These are phyloP conservation scores for Waitea zeae DNA, from an alignment of 1,284 basidiomycete genomes.

Conservation along the genomic window DNA sequence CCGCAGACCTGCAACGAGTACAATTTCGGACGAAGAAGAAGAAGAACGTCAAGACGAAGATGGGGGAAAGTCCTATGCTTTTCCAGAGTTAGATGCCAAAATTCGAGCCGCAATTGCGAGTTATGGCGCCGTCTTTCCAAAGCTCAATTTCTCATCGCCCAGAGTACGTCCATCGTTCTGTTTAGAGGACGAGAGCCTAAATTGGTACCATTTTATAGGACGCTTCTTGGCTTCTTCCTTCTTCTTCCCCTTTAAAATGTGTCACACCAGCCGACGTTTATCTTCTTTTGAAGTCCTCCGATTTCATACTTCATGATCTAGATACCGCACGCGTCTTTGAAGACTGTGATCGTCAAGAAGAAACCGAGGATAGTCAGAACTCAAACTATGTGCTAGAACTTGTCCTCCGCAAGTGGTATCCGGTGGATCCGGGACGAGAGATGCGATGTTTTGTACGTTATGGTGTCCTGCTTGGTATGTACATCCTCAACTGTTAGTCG, in stretches of 20 bases:
- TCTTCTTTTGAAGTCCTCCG: conserved; percentile 82
- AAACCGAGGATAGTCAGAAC: conserved; percentile 4
- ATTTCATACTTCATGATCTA: conserved; percentile 78
- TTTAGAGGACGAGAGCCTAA: background rate
- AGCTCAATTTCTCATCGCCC: conserved; percentile 87
- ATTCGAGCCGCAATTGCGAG: conserved; percentile 54
- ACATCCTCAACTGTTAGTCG: background rate
- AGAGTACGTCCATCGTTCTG: conserved; percentile 31
- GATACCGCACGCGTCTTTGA: conserved; percentile 42
- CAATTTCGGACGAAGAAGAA: conserved; percentile 40
- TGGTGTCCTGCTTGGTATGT: conserved; percentile 46
- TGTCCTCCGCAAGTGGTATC: conserved; percentile 86
- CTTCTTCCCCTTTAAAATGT: conserved; percentile 78
- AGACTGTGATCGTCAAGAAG: too few species aligned
- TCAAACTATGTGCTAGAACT: conserved; percentile 58
- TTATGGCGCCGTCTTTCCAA: conserved; percentile 85
- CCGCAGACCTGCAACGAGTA: conserved; percentile 30
- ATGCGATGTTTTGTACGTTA: conserved; percentile 76
- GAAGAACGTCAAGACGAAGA: conserved; percentile 18
- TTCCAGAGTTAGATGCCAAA: conserved; percentile 60
- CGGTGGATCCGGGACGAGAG: conserved; percentile 71
- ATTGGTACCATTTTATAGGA: conserved; percentile 36
- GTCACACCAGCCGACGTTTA: conserved; percentile 83
- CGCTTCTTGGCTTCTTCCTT: conserved; percentile 81
- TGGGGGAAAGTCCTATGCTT: conserved; percentile 29